phyloP scores from a whole-genome alignment of 371 early-diverging fungal genomes.

The Actinomortierella ambigua region DNA sequence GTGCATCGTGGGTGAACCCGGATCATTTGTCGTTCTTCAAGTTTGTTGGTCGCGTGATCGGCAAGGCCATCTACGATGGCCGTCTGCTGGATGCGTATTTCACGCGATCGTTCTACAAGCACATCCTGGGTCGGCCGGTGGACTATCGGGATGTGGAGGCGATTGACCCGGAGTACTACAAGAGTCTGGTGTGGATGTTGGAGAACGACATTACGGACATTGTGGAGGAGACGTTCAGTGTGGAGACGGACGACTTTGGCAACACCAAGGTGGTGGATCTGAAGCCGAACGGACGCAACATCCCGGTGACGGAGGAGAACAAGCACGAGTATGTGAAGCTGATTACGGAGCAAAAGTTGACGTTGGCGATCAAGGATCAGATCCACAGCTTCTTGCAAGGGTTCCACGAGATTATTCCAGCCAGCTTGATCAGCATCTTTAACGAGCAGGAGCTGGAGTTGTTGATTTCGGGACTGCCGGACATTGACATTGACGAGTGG shows the following conservation, averaged over 20 bases:
- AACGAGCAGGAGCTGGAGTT: slow-evolving; percentile 99
- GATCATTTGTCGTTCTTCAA: slow-evolving; percentile 97
- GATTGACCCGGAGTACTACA: slow-evolving; percentile 96
- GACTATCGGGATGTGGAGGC: slow-evolving; percentile 98
- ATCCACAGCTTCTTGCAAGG: slow-evolving; percentile 93
- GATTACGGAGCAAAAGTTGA: slow-evolving; percentile 89
- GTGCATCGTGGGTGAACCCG: slow-evolving; percentile 91
- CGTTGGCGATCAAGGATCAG: slow-evolving; percentile 91
- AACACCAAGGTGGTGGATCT: slow-evolving; percentile 85
- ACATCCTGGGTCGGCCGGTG: slow-evolving; percentile 89
- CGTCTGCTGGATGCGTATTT: slow-evolving; percentile 96
- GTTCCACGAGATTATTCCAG: slow-evolving; percentile 96
- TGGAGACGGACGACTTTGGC: slow-evolving; percentile 96
- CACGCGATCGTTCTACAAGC: slow-evolving; percentile 98
- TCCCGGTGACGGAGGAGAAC: slow-evolving; percentile 95
- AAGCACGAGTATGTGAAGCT: slow-evolving; percentile 96
- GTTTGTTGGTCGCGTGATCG: slow-evolving; percentile 98
- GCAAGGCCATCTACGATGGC: slow-evolving; percentile 98
- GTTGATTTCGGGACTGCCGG: slow-evolving; percentile 97
- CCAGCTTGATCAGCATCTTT: slow-evolving; percentile 90
- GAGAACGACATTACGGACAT: slow-evolving; percentile 97
- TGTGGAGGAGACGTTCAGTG: slow-evolving; percentile 93
- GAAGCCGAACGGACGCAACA: slow-evolving; percentile 89
- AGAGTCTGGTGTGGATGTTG: slow-evolving; percentile 97
- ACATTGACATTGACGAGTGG: slow-evolving; percentile 99